Base-by-base conservation (phyloP, 306 rosid genomes). In the Fagus crenata region DNA sequence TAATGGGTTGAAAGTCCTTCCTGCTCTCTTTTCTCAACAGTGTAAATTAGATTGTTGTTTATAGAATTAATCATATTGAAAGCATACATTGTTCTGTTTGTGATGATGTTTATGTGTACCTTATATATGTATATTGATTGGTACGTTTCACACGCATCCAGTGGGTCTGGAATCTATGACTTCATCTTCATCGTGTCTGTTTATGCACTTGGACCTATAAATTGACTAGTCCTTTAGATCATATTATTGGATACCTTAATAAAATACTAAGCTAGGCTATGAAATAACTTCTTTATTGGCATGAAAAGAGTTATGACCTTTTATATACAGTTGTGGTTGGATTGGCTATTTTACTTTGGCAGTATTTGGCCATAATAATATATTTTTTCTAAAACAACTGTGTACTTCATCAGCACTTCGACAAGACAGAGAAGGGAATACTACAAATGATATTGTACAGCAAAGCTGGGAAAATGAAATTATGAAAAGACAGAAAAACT, bases 31-130 rank as follows among this genome's bases (percentile, higher is more conserved):
- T n/a, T 49, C 58, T 35, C 12, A 68, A 22, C 36, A 33, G 7
- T 78, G 69, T 53, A 18, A 51, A 60, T 37, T 53, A 22, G 33
- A 40, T 74, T 49, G 39, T 82, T 46, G 9, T 61, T 63, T 39
- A 68, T 49, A 43, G 78, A 43, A 71, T 17, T 42, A 63, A 12
- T 3, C 40, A 67, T 55, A 37, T 28, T 0, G 6, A 35, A 79
- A 51, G n/a, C 37, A 8, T 56, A 2, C 4, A 17, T 40, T 72
- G 0, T 58, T 58, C 37, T 22, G 8, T 55, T 42, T n/a, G 9
- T 22, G 31, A 49, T 49, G 64, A 64, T 67, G 61, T 63, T 64
- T 56, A 12, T 28, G 71, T 36, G 31, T 37, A 65, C 17, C 18
- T 6, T 14, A 22, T 12, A 6, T 1, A 7, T 3, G 36, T 2